Evolutionary conservation across 148 eudicot species (phyloP), one percentile per base, ranked within the genome.

Genomic region (Spergularia marina): DNA sequence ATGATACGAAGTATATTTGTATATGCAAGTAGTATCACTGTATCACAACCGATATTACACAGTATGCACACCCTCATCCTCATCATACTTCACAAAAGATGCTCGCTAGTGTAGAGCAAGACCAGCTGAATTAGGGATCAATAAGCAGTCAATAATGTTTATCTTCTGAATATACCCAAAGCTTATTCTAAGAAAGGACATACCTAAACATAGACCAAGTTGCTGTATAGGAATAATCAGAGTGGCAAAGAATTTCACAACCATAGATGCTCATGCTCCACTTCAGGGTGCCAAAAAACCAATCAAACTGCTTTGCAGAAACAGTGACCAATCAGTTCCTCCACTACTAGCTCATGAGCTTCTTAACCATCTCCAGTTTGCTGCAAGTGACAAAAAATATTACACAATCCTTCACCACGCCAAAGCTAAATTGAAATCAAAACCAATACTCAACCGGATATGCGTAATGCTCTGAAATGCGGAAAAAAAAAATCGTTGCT

Each of bases 301-400:
- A 40, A 65, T 52, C 64, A 67, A 75, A 15, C 52, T 65, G 20
- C n/a, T 23, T 76, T 68, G 41, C 20, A 30, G 15, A 9, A 57
- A 52, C 51, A 49, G 5, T 57, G 21, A 84, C 85, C 10, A 57
- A 70, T 53, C 59, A 15, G 47, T 16, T 61, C 44, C 64, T 39
- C 74, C 25, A 76, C 53, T 61, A 69, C 36, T 34, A 73, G 68
- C 73, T 68, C 84, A 81, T 62, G 41, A 86, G 69, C 75, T 76
- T 76, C 76, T 70, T 77, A 51, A 81, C 68, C 47, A 34, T 67
- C 77, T 83, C 82, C 52, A 81, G 53, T 73, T 84, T 76, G 67
- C 88, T 86, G 84, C 73, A 72, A 74, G 59, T 68, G 17, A 54
- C 20, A 3, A 70, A 2, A 10, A 56, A 30, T 23, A 13, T 53